These are phyloP conservation scores for Solanum appendiculatum DNA, from an alignment of 257 asterid genomes.

Conservation along the genomic window DNA sequence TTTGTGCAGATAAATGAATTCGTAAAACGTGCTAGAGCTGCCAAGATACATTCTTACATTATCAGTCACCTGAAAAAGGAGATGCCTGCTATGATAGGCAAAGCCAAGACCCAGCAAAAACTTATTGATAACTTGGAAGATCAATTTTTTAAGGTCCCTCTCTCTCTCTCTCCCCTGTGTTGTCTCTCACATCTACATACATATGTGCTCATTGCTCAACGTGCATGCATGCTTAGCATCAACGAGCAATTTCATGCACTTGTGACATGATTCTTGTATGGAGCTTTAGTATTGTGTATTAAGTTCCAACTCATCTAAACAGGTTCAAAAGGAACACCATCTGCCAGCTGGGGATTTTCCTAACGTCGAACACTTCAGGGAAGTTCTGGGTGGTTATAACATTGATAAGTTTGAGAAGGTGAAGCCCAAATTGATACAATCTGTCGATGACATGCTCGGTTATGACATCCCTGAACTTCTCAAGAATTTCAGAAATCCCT, in stretches of 20 bases:
- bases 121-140: conserved; percentile 68
- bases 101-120: conserved; percentile 82
- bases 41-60: conserved; percentile 84
- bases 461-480: conserved; percentile 86
- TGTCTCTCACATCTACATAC: not conserved
- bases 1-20: conserved; percentile 78
- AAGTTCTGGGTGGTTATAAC: conserved; percentile 57
- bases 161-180: not conserved
- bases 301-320: not conserved
- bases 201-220: not conserved
- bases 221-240: not conserved
- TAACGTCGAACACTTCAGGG: conserved; percentile 63
- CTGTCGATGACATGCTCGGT: conserved; percentile 91
- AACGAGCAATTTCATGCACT: not conserved
- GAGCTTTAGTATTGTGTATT: not conserved
- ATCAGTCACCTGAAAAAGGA: conserved; percentile 78
- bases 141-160: conserved; percentile 69
- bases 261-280: not conserved
- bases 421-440: conserved; percentile 77
- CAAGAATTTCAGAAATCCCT: conserved; percentile 84
- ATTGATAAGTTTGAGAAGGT: conserved; percentile 81
- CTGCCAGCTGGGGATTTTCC: conserved; percentile 96
- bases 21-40: conserved; percentile 94
- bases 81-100: conserved; percentile 99
- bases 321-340: conserved; percentile 83